A percentile compares a stretch with the other conserved stretches of the same genome.
Conservation (phyloP, 2,329 filamentous ascomycete genomes). For the Pleomassaria siparia region DNA sequence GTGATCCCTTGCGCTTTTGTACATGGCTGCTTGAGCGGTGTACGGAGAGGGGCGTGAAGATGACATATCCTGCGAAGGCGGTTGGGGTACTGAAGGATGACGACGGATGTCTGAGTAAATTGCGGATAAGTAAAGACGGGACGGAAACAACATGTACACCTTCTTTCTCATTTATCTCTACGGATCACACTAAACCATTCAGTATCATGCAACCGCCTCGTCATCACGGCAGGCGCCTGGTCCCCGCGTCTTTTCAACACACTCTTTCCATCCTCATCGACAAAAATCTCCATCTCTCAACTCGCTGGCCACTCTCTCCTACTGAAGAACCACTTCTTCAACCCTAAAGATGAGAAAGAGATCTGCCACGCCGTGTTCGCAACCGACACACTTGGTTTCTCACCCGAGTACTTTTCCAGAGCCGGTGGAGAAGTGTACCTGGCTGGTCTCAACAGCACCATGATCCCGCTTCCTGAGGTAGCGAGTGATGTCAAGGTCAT, state of each 20-base stretch:
- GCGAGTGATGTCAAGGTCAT: constrained; percentile 56
- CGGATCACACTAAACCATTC: constrained; percentile 13
- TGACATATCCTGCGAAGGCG: constrained; percentile 66
- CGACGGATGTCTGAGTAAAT: constrained; percentile 53
- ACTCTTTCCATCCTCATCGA: constrained; percentile 62
- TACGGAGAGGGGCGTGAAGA: constrained; percentile 60
- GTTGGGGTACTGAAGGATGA: constrained; percentile 56
- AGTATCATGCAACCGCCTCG: constrained; percentile 65
- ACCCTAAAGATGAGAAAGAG: constrained; percentile 47
- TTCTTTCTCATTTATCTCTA: neutral
- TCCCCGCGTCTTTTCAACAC: constrained; percentile 64
- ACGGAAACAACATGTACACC: constrained; percentile 46
- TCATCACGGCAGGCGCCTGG: constrained; percentile 73
- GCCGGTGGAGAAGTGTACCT: constrained; percentile 70
- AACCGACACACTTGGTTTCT: constrained; percentile 59
- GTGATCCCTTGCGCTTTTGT: constrained; percentile 68
- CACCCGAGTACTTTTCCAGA: constrained; percentile 71
- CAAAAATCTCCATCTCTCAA: constrained; percentile 59
- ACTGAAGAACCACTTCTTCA: constrained; percentile 61
- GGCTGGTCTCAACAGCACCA: constrained; percentile 67
- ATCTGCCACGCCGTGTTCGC: constrained; percentile 71
- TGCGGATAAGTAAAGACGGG: constrained; percentile 54
- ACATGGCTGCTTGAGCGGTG: constrained; percentile 64
- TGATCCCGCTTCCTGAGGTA: constrained; percentile 60
- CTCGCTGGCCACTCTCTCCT: constrained; percentile 74